Base-by-base conservation (phyloP, 331 rosid species). In the Phaseolus coccineus region DNA sequence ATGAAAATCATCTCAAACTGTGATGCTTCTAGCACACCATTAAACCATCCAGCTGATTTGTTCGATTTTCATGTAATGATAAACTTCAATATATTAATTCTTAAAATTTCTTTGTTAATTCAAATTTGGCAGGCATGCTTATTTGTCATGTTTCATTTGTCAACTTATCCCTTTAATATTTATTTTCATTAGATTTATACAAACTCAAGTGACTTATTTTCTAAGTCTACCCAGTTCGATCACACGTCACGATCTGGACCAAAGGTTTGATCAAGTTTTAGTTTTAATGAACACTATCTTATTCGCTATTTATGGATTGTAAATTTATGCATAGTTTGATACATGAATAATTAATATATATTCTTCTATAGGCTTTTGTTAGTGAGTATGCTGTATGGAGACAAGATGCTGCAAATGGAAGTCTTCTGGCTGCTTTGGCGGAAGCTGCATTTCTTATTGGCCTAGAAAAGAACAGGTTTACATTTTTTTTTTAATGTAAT, bases 361-460 rank as follows among this genome's bases (percentile, higher is more conserved):
- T 51, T 15, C 28, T 59, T 59, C 10, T 28, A 30, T 10, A 61
- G 68, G 44, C 68, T 61, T 61, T 61, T 61, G 68, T 61, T 7
- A 61, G 68, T 61, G 68, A 61, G 12, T 61, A 30, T 61, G 68
- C 68, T 30, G 68, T 61, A 40, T 30, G 30, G 42, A 6, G 12
- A 30, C 0, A 1, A 4, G 67, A 61, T 30, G 40, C 42, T 31
- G 65, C 1, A 27, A 33, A 63, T 63, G 69, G 47, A 63, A 63
- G 14, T 35, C 48, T 63, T 16, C n/a, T 63, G 14, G 46, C 47
- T 63, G 47, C 47, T 15, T 28, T 63, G 8, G 69, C 69, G 16
- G 69, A 63, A 35, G 69, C 69, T 0, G 69, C 48, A 8, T 63
- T 63, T 63, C 69, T 63, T 35, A 63, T 63, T 63, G 47, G 69